Base-by-base conservation (phyloP, 257 asterid genomes). In the Salvia rosmarinus region DNA sequence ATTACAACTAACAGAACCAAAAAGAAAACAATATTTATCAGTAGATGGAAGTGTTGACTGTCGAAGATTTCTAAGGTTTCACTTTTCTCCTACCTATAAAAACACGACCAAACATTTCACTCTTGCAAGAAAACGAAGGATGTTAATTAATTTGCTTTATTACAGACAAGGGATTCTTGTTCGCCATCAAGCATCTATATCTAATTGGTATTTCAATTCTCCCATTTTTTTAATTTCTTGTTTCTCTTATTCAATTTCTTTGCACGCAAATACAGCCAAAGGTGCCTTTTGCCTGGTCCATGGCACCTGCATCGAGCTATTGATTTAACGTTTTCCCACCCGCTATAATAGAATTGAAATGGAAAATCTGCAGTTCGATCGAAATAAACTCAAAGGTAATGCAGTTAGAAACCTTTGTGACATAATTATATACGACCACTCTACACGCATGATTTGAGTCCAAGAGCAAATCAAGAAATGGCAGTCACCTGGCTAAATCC, bases 11-110 rank as follows among this genome's bases (percentile, higher is more conserved):
- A 21, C 32, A 17, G 4, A 68, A 69, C 6, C 19, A 54, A 34
- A 72, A 17, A 72, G 5, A 25, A 68, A 16, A 11, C 14, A 40
- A 40, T 1, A 20, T 12, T 0, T 14, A 2, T 39, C 2, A 52
- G 57, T 11, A 28, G 17, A 10, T 43, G 67, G 30, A 35, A 42
- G 16, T 11, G 56, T 13, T 25, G 57, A n/a, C 17, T 68, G 70
- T 72, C 61, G 13, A n/a, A 68, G 77, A 39, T 72, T 72, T 63
- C 84, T 68, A 76, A 46, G 67, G 37, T 54, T 72, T 62, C 72
- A 76, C 79, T 63, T 63, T 80, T 80, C 77, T 73, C 77, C 81
- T 58, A 76, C 77, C 37, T 9, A 17, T 13, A 40, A 50, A 52
- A 52, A 16, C 66, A 49, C 39, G 51, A 64, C 40, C 16, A 55